phyloP scores from a whole-genome alignment of 805 yeast genomes.

The Pichia heedii region DNA sequence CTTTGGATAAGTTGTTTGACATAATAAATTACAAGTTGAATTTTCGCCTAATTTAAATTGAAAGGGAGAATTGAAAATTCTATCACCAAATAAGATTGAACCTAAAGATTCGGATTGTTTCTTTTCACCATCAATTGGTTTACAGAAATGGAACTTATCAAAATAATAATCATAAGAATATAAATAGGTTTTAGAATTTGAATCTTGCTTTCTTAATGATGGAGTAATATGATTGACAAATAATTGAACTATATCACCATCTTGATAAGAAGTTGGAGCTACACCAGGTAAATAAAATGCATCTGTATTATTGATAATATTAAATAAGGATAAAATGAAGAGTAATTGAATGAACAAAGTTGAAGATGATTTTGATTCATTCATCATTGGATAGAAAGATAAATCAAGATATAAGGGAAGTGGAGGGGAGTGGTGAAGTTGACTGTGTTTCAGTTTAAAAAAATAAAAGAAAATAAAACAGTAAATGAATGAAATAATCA shows the following conservation, averaged over 20 bases:
- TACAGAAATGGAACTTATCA: slow-evolving; percentile 75
- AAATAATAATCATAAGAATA: slow-evolving; percentile 80
- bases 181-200: slow-evolving; percentile 43
- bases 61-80: slow-evolving; percentile 90
- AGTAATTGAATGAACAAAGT: not conserved
- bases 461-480: no score
- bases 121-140: slow-evolving; percentile 53
- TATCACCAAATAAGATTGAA: slow-evolving; percentile 88
- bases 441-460: no score
- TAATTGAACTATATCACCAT: slow-evolving; percentile 65
- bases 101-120: slow-evolving; percentile 88
- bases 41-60: slow-evolving; percentile 69
- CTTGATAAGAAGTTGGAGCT: slow-evolving; percentile 81
- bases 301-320: not conserved
- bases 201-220: slow-evolving; percentile 37
- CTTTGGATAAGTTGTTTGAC: slow-evolving; percentile 51
- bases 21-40: slow-evolving; percentile 57
- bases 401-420: no score
- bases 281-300: slow-evolving; percentile 88
- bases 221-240: slow-evolving; percentile 90
- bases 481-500: not conserved
- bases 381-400: not conserved
- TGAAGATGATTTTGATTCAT: not conserved
- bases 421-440: no score
- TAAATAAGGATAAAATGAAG: not conserved